Base-by-base conservation (phyloP, 257 asterid species). In the Scutellaria galericulata region DNA sequence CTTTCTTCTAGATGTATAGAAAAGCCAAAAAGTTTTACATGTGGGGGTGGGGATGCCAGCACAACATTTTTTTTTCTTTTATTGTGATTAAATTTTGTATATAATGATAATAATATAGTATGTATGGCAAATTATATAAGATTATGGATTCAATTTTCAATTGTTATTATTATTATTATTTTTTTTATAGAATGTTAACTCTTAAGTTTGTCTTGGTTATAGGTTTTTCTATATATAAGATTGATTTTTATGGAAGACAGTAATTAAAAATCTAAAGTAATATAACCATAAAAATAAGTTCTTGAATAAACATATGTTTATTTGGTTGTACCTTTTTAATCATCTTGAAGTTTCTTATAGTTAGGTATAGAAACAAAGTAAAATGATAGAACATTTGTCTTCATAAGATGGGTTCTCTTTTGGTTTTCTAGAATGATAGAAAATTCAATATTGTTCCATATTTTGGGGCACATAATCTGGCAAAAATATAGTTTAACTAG, bases 391-490 rank as follows among this genome's bases (percentile, higher is more conserved):
- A 47, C 11, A 55, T 55, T 22, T 7, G 27, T 2, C 11, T 2
- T 24, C 8, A 24, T 12, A 11, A 6, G 13, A 4, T 5, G n/a
- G 24, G 8, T 10, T 20, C 60, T 20, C 45, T 61, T 70, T 55
- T 46, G 75, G 20, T 7, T n/a, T 73, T 78, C 64, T 74, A 40
- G 77, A 37, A 31, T 58, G n/a, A 18, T 39, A 35, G 11, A 41
- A 65, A 45, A 5, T 40, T 8, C 24, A 15, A 55, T 2, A 18
- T 20, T 58, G 40, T 14, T 27, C 35, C 74, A 45, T 54, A 42
- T 18, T 62, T 78, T 62, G 60, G 39, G 66, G 76, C 70, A 48
- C 54, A 68, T 9, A 60, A 14, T 45, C 51, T 14, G 57, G 71
- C 48, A 14, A 65, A 48, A 18, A 11, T 40, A 10, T 41, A 20